These are phyloP conservation scores for Pichia cabralensis DNA, from an alignment of 805 yeast species.

Conservation along the genomic window DNA sequence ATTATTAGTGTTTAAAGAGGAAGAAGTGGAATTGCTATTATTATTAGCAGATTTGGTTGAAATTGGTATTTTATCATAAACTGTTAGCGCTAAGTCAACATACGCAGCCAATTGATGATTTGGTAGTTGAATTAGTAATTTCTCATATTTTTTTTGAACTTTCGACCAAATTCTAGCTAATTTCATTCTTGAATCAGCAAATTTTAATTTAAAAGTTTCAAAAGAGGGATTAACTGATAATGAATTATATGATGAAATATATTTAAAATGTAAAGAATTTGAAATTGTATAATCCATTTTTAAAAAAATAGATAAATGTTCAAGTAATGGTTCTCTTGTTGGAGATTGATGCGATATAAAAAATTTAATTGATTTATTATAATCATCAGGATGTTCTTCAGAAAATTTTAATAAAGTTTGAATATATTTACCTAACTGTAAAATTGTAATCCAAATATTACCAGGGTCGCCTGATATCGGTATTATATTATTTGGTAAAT, in stretches of 20 bases:
- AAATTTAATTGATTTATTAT: constrained; percentile 40
- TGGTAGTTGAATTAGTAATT: constrained; percentile 28
- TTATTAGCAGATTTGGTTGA: constrained; percentile 22
- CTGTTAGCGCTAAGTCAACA: constrained; percentile 45
- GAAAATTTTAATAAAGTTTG: constrained; percentile 33
- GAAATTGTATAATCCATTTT: constrained; percentile 66
- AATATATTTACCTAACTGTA: constrained; percentile 60
- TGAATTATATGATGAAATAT: constrained; percentile 62
- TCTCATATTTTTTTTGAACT: constrained; percentile 42
- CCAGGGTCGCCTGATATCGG: constrained; percentile 58
- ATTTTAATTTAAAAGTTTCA: constrained; percentile 54
- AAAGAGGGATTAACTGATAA: constrained; percentile 52
- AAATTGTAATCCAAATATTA: constrained; percentile 61
- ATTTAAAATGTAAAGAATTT: constrained; percentile 63
- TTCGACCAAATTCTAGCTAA: constrained; percentile 56
- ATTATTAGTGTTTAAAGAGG: too few relatives aligned
- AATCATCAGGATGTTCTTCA: constrained; percentile 23
- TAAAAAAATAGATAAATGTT: constrained; percentile 54
- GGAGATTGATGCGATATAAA: constrained; percentile 66
- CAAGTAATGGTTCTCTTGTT: constrained; percentile 56
- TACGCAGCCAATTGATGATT: constrained; percentile 35
- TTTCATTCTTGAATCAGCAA: constrained; percentile 50
- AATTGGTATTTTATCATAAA: constrained; percentile 55
- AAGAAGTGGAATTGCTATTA: background rate
- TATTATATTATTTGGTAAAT: constrained; percentile 16